Base-by-base conservation (phyloP, 2,329 filamentous ascomycete genomes). In the Paracamarosporium sp. region DNA sequence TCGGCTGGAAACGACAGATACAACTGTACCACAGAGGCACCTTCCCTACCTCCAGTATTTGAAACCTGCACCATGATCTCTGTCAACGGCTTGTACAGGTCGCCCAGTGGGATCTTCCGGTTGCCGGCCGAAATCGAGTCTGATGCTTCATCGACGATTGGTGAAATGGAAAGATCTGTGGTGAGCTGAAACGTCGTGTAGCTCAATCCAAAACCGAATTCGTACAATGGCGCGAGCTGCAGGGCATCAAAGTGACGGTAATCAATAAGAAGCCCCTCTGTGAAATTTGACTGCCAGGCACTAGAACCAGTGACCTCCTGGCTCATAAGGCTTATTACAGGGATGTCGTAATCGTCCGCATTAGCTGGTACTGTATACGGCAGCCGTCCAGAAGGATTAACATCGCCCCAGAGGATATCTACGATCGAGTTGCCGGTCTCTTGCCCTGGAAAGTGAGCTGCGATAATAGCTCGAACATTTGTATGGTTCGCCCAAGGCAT, bases 291-390 rank as follows among this genome's bases (percentile, higher is more conserved):
- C 57, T 83, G 80, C 79, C 78, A 80, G 0, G 75, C 75, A 51
- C 73, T 65, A 0, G 76, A 67, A 55, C 79, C 70, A 1, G 62
- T 73, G 0, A 72, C 73, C 4, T 66, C 64, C 17, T 60, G 45
- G 0, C 78, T 63, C 5, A 58, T 71, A 5, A 71, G 72, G 35
- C 70, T 77, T 59, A 79, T 79, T 30, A 73, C 69, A 79, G 69
- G 17, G 53, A 71, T 3, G 27, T 54, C 53, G 60, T 95, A 93
- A 70, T 96, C 91, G 20, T 84, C 80, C 1, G 89, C 80, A 0
- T 81, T 80, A 66, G 87, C 89, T 11, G 91, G 91, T 41, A 97
- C 89, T 0, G 92, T 96, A 76, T 96, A 97, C 0, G 93, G 93
- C 0, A 97, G 80, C 57, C 90, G 88, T 15, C 93, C 93, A 40